A percentile compares a stretch with the other conserved stretches of the same genome.
Evolutionary conservation across 2,329 filamentous ascomycete species (phyloP).

Genomic region (Coniochaeta hoffmannii): DNA sequence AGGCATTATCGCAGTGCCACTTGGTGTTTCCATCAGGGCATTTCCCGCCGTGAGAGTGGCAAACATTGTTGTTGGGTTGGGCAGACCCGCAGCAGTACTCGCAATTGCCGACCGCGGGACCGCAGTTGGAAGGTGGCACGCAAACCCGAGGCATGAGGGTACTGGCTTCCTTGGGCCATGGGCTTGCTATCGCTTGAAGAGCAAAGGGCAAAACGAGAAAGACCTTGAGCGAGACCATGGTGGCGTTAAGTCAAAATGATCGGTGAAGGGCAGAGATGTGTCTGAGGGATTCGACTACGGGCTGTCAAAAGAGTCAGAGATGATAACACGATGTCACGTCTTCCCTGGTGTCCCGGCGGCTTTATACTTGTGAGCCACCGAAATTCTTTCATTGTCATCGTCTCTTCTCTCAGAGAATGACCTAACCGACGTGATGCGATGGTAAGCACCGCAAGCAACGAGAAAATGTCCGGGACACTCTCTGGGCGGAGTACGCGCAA

Average conservation of each 20-base stretch:
- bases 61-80: neutral
- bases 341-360: neutral
- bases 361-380: neutral
- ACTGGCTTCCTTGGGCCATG: neutral
- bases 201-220: neutral
- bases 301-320: neutral
- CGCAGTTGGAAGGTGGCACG: neutral
- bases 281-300: neutral
- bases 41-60: neutral
- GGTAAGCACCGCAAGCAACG: too few relatives aligned
- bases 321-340: neutral
- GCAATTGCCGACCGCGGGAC: neutral
- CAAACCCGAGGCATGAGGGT: neutral
- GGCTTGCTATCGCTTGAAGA: neutral
- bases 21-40: neutral
- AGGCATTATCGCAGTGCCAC: neutral
- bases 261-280: neutral
- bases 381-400: neutral
- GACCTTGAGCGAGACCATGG: neutral
- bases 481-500: too few relatives aligned
- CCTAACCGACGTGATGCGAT: too few relatives aligned
- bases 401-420: too few relatives aligned
- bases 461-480: too few relatives aligned
- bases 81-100: neutral
- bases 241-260: neutral